A percentile compares a stretch with the other conserved stretches of the same genome.
Evolutionary conservation across 169 alveolate species (phyloP).

Genomic region (Plasmodium sp.): DNA sequence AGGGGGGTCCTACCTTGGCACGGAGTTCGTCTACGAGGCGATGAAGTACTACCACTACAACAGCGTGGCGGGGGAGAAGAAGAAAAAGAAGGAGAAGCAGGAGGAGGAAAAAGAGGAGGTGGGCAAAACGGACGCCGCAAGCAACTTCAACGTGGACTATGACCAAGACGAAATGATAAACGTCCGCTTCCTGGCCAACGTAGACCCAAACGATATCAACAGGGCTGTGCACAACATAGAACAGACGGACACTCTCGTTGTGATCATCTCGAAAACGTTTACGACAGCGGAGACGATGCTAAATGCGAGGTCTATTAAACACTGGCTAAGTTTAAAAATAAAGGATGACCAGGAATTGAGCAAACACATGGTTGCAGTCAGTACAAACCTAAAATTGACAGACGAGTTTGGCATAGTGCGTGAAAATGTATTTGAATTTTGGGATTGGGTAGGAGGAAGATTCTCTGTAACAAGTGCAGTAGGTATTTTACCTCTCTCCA

Average conservation of each 20-base stretch:
- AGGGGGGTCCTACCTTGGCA: constrained; percentile 99
- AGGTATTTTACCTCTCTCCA: constrained; percentile 97
- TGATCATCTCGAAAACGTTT: constrained; percentile 98
- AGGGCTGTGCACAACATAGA: constrained; percentile 94
- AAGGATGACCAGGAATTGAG: constrained; percentile 77
- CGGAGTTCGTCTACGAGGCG: constrained; percentile 94
- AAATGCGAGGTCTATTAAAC: constrained; percentile 95
- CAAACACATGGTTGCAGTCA: constrained; percentile 94
- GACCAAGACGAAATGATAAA: constrained; percentile 49
- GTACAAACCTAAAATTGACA: constrained; percentile 94
- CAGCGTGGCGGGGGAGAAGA: neutral
- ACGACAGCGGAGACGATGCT: constrained; percentile 99
- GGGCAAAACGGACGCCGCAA: neutral
- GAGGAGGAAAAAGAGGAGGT: neutral
- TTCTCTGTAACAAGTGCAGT: constrained; percentile 98
- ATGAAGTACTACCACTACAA: constrained; percentile 86
- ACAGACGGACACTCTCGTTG: constrained; percentile 82
- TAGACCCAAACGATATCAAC: constrained; percentile 97
- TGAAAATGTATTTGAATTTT: constrained; percentile 97
- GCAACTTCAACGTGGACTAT: neutral
- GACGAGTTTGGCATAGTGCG: constrained; percentile 94
- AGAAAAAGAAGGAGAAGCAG: neutral
- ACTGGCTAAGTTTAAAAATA: constrained; percentile 90
- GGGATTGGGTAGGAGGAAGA: constrained; percentile 99
- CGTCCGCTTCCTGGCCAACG: constrained; percentile 97